Percentiles rank a stretch among this genome's conserved stretches.
Conservation (phyloP, 2,329 filamentous ascomycete genomes). For the Capronia coronata region DNA sequence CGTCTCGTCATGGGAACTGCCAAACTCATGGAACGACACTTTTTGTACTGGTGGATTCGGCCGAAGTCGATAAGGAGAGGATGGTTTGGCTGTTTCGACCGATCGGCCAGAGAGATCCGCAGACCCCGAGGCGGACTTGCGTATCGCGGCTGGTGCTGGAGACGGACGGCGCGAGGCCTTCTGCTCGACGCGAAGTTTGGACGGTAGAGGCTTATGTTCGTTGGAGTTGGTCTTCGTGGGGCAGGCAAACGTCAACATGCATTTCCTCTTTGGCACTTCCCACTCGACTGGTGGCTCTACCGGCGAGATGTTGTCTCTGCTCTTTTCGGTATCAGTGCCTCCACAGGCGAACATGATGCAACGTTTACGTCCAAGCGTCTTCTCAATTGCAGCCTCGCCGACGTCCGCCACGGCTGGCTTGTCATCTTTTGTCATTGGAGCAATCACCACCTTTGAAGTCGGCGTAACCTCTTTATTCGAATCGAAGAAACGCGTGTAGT, state of each 20-base stretch:
- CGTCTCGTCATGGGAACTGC: slow-evolving; percentile 69
- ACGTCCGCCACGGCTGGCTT: slow-evolving; percentile 33
- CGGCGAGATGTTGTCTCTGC: slow-evolving; percentile 31
- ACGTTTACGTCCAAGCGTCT: slow-evolving; percentile 66
- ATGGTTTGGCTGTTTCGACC: slow-evolving; percentile 12
- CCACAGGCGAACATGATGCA: slow-evolving; percentile 91
- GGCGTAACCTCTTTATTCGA: slow-evolving; percentile 22
- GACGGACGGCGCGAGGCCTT: slow-evolving; percentile 32
- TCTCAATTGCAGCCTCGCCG: slow-evolving; percentile 54
- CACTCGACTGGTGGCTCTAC: slow-evolving; percentile 30
- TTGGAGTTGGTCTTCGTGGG: slow-evolving; percentile 34
- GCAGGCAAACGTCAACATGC: slow-evolving; percentile 44
- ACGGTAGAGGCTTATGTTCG: slow-evolving; percentile 20
- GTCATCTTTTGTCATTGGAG: slow-evolving; percentile 28
- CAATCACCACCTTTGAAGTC: slow-evolving; percentile 27
- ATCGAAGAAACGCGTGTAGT: slow-evolving; percentile 31
- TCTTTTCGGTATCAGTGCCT: slow-evolving; percentile 50
- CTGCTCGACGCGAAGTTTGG: slow-evolving; percentile 24
- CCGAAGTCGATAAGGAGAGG: slow-evolving; percentile 1
- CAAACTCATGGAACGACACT: slow-evolving; percentile 76
- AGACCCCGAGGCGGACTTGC: slow-evolving; percentile 14
- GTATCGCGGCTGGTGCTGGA: slow-evolving; percentile 31
- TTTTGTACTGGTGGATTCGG: slow-evolving; percentile 4
- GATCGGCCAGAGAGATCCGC: slow-evolving; percentile 19
- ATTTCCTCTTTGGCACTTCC: slow-evolving; percentile 38